Conservation (phyloP, 2,329 filamentous ascomycete genomes). For the Alternaria incomplexa region DNA sequence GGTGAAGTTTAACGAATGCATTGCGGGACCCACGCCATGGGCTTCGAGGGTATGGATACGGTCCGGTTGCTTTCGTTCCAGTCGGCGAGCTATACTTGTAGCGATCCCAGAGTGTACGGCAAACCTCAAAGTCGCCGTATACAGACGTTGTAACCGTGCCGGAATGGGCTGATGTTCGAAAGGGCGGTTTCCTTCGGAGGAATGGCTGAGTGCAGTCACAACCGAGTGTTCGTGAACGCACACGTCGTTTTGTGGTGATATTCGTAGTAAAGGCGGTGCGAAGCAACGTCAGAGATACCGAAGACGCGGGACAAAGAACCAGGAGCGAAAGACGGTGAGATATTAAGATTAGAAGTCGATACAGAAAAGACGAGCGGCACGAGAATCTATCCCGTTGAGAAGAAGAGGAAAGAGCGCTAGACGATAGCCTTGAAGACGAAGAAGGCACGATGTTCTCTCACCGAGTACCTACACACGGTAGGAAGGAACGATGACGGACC, state of each 20-base stretch:
- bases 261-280: neutral
- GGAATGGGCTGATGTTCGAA: neutral
- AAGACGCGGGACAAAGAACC: conserved; percentile 1
- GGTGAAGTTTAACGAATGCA: conserved; percentile 21
- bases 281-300: conserved; percentile 5
- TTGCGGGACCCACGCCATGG: conserved; percentile 18
- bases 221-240: neutral
- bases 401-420: conserved; percentile 13
- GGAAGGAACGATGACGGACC: conserved; percentile 16
- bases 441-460: conserved; percentile 26
- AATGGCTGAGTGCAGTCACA: neutral
- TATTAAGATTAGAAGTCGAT: conserved; percentile 17
- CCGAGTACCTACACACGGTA: neutral
- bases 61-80: neutral
- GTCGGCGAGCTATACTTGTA: neutral
- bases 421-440: neutral
- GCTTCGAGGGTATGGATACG: neutral
- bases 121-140: neutral
- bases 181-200: neutral
- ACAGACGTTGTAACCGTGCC: neutral
- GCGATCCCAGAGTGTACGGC: neutral
- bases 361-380: conserved; percentile 11
- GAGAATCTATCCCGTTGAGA: neutral
- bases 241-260: neutral
- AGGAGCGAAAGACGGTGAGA: conserved; percentile 1